Percentiles rank a stretch among this genome's conserved stretches.
These are phyloP conservation scores for Athelia sp. DNA, from an alignment of 1,284 basidiomycete genomes.

Conservation along the genomic window DNA sequence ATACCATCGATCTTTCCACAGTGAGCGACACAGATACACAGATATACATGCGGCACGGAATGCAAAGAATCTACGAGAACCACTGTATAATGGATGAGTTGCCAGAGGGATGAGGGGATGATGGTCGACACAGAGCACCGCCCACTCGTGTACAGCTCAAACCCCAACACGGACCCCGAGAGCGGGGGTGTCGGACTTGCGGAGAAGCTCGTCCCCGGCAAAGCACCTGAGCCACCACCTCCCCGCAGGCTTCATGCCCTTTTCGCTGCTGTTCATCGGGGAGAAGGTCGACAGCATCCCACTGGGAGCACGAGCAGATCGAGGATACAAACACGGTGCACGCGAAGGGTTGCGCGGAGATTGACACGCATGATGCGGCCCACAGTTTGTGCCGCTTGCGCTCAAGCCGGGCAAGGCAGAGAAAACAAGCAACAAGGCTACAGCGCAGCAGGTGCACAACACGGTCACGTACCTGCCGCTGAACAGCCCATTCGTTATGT, in stretches of 20 bases:
- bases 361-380: constrained; percentile 10
- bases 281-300: constrained; percentile 89
- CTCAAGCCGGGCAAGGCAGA: not conserved
- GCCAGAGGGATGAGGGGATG: too few species aligned
- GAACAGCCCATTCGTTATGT: constrained; percentile 89
- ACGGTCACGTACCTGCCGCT: constrained; percentile 55
- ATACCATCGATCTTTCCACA: too few species aligned
- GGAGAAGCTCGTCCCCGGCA: constrained; percentile 58
- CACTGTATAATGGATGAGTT: too few species aligned
- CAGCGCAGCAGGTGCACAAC: constrained; percentile 14
- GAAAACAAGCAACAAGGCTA: constrained; percentile 17
- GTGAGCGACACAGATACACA: too few species aligned
- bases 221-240: constrained; percentile 83
- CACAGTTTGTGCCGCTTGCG: not conserved
- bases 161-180: constrained; percentile 44
- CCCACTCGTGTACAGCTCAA: not conserved
- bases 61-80: too few species aligned
- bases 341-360: constrained; percentile 40
- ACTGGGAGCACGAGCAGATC: constrained; percentile 82
- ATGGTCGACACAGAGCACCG: constrained; percentile 16
- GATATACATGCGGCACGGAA: too few species aligned
- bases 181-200: constrained; percentile 33
- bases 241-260: constrained; percentile 46
- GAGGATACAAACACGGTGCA: constrained; percentile 45
- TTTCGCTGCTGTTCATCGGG: constrained; percentile 61